Conservation (phyloP, 2,329 filamentous ascomycete genomes). For the Botrytis elliptica region DNA sequence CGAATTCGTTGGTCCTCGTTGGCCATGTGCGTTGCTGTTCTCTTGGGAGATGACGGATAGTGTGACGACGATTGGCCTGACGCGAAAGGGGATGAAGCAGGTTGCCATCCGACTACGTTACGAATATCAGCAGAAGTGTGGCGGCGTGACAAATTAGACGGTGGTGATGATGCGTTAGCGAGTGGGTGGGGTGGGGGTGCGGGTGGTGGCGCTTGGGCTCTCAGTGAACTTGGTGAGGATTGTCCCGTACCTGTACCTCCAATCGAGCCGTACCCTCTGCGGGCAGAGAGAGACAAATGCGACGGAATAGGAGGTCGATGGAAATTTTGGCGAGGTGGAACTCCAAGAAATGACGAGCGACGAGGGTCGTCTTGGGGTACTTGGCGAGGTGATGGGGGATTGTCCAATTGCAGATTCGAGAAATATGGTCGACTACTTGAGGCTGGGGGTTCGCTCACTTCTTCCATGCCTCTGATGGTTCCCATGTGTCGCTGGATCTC, state of each 20-base stretch:
- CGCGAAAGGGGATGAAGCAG: constrained; percentile 62
- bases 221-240: constrained; percentile 71
- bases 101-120: constrained; percentile 71
- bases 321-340: constrained; percentile 55
- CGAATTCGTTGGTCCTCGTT: constrained; percentile 59
- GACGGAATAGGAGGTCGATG: constrained; percentile 78
- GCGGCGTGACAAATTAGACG: constrained; percentile 71
- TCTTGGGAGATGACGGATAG: constrained; percentile 67
- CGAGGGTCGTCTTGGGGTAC: constrained; percentile 81
- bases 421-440: constrained; percentile 67
- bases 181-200: constrained; percentile 60
- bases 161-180: constrained; percentile 60
- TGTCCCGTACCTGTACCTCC: constrained; percentile 64
- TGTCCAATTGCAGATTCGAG: constrained; percentile 59
- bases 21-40: constrained; percentile 44
- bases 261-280: constrained; percentile 78
- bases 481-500: constrained; percentile 63
- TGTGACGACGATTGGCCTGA: constrained; percentile 60
- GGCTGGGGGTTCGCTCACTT: constrained; percentile 65
- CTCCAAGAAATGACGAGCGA: constrained; percentile 60
- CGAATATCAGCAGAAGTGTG: constrained; percentile 97
- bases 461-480: constrained; percentile 55
- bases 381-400: constrained; percentile 83
- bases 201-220: constrained; percentile 64
- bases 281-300: constrained; percentile 74